Base-by-base conservation (phyloP, 345 rosid genomes). In the Rubroshorea leprosula region DNA sequence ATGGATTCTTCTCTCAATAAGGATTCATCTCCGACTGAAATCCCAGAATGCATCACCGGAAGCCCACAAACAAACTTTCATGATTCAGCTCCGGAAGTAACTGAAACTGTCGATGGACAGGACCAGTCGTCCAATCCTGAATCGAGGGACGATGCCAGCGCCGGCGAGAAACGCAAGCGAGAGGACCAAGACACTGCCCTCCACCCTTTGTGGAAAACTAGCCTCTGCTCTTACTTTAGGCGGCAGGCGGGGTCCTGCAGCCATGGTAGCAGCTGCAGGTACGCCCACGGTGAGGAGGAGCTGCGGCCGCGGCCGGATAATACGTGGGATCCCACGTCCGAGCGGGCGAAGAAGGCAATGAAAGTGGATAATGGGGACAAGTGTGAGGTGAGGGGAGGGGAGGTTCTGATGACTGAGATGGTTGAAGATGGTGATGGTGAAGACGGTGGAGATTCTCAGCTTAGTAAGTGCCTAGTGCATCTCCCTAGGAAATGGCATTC, bases 241-340 rank as follows among this genome's bases (percentile, higher is more conserved):
- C 72, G 88, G 17, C 35, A 77, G 43, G 72, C 68, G 7, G 78
- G 75, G 16, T 56, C 80, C 31, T 86, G 97, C 63, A 78, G 83
- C 70, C 96, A 93, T 57, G 96, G 97, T 4, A 65, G 43, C 68
- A 43, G 72, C 9, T 92, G 98, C 74, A 82, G 71, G 77, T 92
- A 74, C 59, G 98, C 98, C 4, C 98, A 92, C 63, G 83, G 93
- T 10, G 96, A 92, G 74, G 83, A 67, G 47, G 96, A 92, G 84
- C 89, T 92, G 19, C 79, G 93, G 13, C 72, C 51, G 35, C 80
- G 96, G 19, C 94, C 91, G 8, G 87, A 92, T 47, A 71, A 72
- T 56, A 69, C 98, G 18, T 89, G 98, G 98, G 98, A 92, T 61
- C 98, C 97, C 23, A 92, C 97, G 0, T 92, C 97, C 1, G 89